phyloP scores from a whole-genome alignment of 306 rosid genomes.

The Quercus bicolor region DNA sequence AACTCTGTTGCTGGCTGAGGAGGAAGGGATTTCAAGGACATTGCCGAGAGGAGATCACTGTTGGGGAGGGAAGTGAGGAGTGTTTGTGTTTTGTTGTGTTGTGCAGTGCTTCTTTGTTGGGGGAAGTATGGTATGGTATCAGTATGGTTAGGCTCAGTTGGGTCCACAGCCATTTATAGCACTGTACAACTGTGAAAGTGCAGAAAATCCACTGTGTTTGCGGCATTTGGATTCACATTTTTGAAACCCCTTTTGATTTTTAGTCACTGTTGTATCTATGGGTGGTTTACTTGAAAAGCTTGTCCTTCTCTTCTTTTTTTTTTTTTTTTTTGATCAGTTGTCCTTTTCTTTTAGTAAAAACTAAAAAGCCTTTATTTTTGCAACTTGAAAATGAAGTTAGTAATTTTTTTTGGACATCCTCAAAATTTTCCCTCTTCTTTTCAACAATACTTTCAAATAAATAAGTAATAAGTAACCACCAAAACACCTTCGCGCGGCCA shows the following conservation, averaged over 20 bases:
- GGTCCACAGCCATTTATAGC: slow-evolving; percentile 53
- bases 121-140: slow-evolving; percentile 17
- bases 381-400: not conserved
- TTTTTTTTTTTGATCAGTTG: not conserved
- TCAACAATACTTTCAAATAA: too few relatives aligned
- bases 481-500: too few relatives aligned
- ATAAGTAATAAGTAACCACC: too few relatives aligned
- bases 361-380: not conserved
- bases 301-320: too few relatives aligned
- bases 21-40: too few relatives aligned
- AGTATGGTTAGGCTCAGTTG: slow-evolving; percentile 39
- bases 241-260: slow-evolving; percentile 3
- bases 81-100: too few relatives aligned
- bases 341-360: not conserved
- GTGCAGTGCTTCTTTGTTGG: too few relatives aligned
- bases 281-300: not conserved
- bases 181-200: slow-evolving; percentile 31
- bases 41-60: too few relatives aligned
- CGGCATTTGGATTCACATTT: slow-evolving; percentile 33
- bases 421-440: too few relatives aligned
- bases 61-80: too few relatives aligned
- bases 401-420: too few relatives aligned
- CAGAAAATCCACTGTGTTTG: slow-evolving; percentile 38
- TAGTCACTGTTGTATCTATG: not conserved
- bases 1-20: too few relatives aligned